Base-by-base conservation (phyloP, 2,329 filamentous ascomycete genomes). In the Dactylellina haptotyla region DNA sequence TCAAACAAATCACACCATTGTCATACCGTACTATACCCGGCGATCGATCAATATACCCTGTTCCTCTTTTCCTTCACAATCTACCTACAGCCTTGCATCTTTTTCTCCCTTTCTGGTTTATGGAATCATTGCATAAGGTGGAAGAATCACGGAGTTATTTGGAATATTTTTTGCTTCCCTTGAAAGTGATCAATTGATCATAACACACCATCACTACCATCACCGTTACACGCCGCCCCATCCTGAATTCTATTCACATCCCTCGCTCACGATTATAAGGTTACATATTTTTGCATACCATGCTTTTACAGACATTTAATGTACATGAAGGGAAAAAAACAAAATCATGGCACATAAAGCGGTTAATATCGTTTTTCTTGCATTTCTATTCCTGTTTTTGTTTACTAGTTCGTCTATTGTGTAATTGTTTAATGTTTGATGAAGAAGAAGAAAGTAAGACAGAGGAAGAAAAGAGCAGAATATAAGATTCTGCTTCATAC, bases 371-470 rank as follows among this genome's bases (percentile, higher is more conserved):
- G 9, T 12, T 10, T n/a, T 50, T 43, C 8, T 43, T 43, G 4
- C n/a, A 9, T 28, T n/a, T 12, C 18, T 50, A 12, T 46, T 53
- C 26, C 26, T 12, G 30, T 45, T 46, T 50, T 32, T 34, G 2
- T 56, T 46, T 3, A 12, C 26, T 9, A 32, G 4, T 63, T 62
- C 18, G 6, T 3, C 28, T 53, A 63, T 53, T 64, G 37, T 65
- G 30, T 65, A 53, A 65, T 65, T 65, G 39, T 39, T 45, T 65
- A 64, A 64, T 64, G 61, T 65, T 53, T 65, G 23, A 64, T 64
- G 59, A 63, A 54, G 32, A 28, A 50, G 25, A 3, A n/a, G 10
- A n/a, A n/a, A n/a, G n/a, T n/a, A n/a, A n/a, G n/a, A n/a, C n/a
- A n/a, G n/a, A n/a, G n/a, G n/a, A n/a, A n/a, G n/a, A n/a, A n/a